phyloP scores from a whole-genome alignment of 371 early-diverging fungal genomes.

The Coemansia linderi region DNA sequence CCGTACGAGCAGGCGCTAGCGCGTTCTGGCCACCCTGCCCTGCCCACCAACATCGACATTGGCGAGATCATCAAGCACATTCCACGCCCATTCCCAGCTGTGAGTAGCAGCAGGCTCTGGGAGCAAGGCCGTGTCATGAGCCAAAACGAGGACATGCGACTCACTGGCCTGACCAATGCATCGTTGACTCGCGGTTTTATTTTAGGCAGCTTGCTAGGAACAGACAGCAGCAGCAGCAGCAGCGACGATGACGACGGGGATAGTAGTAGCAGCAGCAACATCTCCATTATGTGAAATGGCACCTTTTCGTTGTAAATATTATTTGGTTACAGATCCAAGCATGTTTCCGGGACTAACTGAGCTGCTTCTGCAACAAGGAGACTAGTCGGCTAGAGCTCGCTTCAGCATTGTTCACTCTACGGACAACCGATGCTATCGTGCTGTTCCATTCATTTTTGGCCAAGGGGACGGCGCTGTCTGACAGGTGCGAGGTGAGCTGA shows the following conservation, averaged over 20 bases:
- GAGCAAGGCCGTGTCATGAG: conserved; percentile 10
- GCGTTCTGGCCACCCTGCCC: conserved; percentile 16
- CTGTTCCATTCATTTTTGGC: conserved; percentile 47
- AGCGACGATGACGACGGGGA: conserved; percentile 2
- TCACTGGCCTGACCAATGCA: conserved; percentile 16
- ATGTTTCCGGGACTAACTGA: background rate
- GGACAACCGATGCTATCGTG: conserved; percentile 13
- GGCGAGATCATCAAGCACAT: background rate
- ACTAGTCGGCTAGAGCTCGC: conserved; percentile 20
- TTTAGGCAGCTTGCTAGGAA: conserved; percentile 9
- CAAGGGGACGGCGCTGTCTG: conserved; percentile 33
- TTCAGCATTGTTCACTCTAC: conserved; percentile 13
- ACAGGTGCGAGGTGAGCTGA: conserved; percentile 29
- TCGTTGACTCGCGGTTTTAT: conserved; percentile 23
- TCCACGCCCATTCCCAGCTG: conserved; percentile 28
- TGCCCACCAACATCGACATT: conserved; percentile 11
- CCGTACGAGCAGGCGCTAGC: conserved; percentile 30
- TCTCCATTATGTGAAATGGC: background rate
- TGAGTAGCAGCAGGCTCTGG: conserved; percentile 31
- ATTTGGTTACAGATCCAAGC: background rate
- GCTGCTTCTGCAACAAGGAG: conserved; percentile 5
- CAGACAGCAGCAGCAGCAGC: background rate
- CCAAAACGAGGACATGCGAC: conserved; percentile 34
- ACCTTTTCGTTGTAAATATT: too few species aligned
- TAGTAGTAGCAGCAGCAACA: background rate